Evolutionary conservation across 768 basidiomycete genomes (phyloP).

Genomic region (Royoungia palumana): DNA sequence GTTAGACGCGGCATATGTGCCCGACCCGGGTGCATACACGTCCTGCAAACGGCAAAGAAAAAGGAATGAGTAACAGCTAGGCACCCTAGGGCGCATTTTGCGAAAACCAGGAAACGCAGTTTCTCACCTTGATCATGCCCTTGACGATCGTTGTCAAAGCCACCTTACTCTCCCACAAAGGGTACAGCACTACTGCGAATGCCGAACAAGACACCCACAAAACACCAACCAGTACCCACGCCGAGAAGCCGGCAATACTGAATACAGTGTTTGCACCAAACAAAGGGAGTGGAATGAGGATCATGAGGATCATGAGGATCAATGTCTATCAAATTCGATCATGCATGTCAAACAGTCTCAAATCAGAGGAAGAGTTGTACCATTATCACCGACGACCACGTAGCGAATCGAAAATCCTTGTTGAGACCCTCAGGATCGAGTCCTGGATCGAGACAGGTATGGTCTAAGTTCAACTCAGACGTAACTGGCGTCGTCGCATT

Average conservation of each 20-base stretch:
- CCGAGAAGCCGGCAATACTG: conserved; percentile 58
- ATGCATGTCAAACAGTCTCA: neutral
- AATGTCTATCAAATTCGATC: conserved; percentile 40
- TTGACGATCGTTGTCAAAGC: conserved; percentile 56
- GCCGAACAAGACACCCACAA: conserved; percentile 80
- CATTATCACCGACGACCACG: conserved; percentile 64
- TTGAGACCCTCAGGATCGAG: conserved; percentile 62
- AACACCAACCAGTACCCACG: conserved; percentile 81
- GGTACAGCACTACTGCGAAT: conserved; percentile 76
- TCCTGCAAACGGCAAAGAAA: conserved; percentile 31
- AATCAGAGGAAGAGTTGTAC: conserved; percentile 37
- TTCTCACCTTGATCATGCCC: conserved; percentile 62
- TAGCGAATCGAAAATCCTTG: conserved; percentile 79
- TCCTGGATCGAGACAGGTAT: conserved; percentile 46
- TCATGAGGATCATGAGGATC: conserved; percentile 65
- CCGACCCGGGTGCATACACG: conserved; percentile 38
- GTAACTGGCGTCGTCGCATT: conserved; percentile 27
- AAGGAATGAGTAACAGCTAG: neutral
- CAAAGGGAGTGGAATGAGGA: conserved; percentile 80
- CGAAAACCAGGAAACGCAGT: no score
- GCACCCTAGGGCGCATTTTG: no score
- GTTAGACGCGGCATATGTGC: conserved; percentile 31
- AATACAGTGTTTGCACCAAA: conserved; percentile 81
- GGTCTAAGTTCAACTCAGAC: conserved; percentile 39
- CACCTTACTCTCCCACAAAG: conserved; percentile 76